Base-by-base conservation (phyloP, 345 rosid species). In the Eucalyptus erythrocorys region DNA sequence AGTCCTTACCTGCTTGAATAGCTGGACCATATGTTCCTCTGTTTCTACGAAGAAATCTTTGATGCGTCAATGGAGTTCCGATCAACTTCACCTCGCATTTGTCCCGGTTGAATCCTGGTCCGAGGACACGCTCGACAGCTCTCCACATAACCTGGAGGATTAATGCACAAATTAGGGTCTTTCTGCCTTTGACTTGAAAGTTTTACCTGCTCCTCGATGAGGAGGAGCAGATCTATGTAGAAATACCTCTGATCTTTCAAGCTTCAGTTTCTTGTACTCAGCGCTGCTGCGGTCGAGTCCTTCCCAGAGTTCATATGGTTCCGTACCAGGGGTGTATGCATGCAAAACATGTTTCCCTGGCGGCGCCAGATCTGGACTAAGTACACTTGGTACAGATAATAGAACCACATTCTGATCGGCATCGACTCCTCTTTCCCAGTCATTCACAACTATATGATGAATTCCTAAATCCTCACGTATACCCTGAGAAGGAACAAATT, bases 11-110 rank as follows among this genome's bases (percentile, higher is more conserved):
- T 3, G 98, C 99, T 91, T 96, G 91, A 87, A 96, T 96, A 1
- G 99, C 98, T 2, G 99, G 97, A 64, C 98, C 99, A 45, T 94
- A 96, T 30, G 98, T 96, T 88, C 99, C 99, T 91, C 98, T 93
- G 45, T 93, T 93, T 91, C 98, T 93, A 88, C 98, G 89, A 19
- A 97, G 93, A 94, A 96, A 97, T 90, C 98, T 93, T 88, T 91
- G 91, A 90, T 95, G 98, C 24, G 99, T 95, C 92, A 97, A 91
- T 24, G 98, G 99, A 14, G 98, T 96, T 92, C 98, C 99, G 37
- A 97, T 96, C 89, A 96, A 90, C 92, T 95, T 94, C 92, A 96
- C 97, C 92, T 93, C 95, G 55, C 99, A 96, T 71, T 94, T 96
- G 48, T 96, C 97, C 8, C 97, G 94, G 50, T 91, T 93, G 90